Evolutionary conservation across 176 grass and related monocot genomes (phyloP).

Genomic region (Bromus sterilis): DNA sequence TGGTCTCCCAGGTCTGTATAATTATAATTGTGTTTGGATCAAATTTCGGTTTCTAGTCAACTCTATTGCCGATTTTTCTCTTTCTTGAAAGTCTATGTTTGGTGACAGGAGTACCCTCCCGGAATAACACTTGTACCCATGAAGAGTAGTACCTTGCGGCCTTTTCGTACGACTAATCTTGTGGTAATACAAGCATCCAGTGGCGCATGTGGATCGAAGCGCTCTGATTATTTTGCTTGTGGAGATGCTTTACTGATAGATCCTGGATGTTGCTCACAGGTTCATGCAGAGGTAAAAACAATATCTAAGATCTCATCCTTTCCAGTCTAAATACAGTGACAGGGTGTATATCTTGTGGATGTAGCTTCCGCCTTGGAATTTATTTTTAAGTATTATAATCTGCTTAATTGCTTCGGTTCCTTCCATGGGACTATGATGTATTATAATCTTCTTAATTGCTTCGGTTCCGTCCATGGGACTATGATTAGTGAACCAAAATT

Average conservation of each 20-base stretch:
- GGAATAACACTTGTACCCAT: conserved; percentile 86
- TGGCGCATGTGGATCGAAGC: background rate
- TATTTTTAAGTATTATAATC: background rate
- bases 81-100: background rate
- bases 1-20: conserved; percentile 61
- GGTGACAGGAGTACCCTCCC: conserved; percentile 79
- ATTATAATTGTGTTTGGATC: background rate
- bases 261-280: conserved; percentile 77
- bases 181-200: conserved; percentile 46
- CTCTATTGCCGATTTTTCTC: background rate
- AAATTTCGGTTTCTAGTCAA: background rate
- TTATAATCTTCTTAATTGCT: background rate
- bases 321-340: background rate
- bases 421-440: background rate
- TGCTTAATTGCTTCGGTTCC: background rate
- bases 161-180: conserved; percentile 89
- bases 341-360: background rate
- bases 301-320: background rate
- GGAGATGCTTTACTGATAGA: conserved; percentile 72
- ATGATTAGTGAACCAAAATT: background rate
- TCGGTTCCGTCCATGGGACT: background rate
- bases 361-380: background rate
- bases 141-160: conserved; percentile 75
- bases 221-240: conserved; percentile 40
- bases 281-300: conserved; percentile 55